Evolutionary conservation across 441 rosid species (phyloP), one percentile per base, ranked within the genome.

Genomic region (Croton setiger): DNA sequence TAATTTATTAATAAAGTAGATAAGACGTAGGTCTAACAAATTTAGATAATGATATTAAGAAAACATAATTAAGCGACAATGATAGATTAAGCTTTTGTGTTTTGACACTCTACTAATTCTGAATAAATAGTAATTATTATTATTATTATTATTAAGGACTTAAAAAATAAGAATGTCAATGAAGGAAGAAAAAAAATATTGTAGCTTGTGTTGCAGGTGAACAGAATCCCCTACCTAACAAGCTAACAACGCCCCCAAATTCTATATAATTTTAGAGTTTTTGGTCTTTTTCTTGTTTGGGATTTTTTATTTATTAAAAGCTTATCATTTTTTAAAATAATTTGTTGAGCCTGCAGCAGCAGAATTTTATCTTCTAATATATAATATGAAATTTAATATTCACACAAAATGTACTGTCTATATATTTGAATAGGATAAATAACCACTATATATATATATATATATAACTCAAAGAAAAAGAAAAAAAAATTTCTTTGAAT

Each of bases 91-190:
- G 43, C 6, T 39, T 39, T 27, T 0, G 2, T 0, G 31, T 1
- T 27, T 27, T 27, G 31, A 27, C 31, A 27, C 31, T 27, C 31
- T 27, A 27, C 31, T 27, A 27, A 27, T 27, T 27, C 2, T 27
- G 2, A 27, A 27, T 39, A 39, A 4, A 39, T 39, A 39, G 41
- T 39, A 4, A 1, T 39, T 39, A 4, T 5, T 39, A 9, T 11
- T 12, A 11, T 11, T 45, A 45, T 2, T 45, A 45, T 10, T 1
- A 14, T 0, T 44, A 44, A 44, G 12, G 48, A 44, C 48, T 33
- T 8, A 23, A 21, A 18, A 31, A 36, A 45, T 41, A 36, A 18
- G 4, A 47, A 59, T 59, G 72, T 58, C 72, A 35, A 68, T 45
- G 33, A 39, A 35, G 10, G 0, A 31, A 57, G 7, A 45, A 11